Conservation (phyloP, 2,329 filamentous ascomycete genomes). For the Thermoascus crustaceus region DNA sequence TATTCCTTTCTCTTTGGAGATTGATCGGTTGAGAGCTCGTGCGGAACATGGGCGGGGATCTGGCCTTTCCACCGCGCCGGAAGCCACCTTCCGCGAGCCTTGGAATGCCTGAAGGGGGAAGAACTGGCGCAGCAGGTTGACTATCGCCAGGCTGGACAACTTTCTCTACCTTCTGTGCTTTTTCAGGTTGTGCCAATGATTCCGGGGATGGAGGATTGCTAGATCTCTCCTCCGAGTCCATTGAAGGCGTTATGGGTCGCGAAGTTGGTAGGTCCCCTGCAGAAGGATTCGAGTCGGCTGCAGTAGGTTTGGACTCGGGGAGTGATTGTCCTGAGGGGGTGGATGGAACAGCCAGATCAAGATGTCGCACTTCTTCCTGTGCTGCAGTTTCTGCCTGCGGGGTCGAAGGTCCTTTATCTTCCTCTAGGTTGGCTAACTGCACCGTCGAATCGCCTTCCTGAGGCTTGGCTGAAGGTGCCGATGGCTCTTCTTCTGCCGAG, state of each 20-base stretch:
- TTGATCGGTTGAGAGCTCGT: conserved; percentile 45
- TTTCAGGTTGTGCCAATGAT: conserved; percentile 5
- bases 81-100: conserved; percentile 29
- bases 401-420: conserved; percentile 11
- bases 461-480: conserved; percentile 12
- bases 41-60: conserved; percentile 42
- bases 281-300: conserved; percentile 7
- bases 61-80: conserved; percentile 28
- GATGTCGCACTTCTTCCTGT: conserved; percentile 50
- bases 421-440: conserved; percentile 10
- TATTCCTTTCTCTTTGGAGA: conserved; percentile 21
- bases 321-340: conserved; percentile 16
- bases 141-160: conserved; percentile 4
- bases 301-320: conserved; percentile 1
- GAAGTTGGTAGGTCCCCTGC: conserved; percentile 6
- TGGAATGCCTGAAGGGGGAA: conserved; percentile 31
- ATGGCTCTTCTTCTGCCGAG: conserved; percentile 8
- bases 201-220: conserved; percentile 10
- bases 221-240: conserved; percentile 7
- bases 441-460: conserved; percentile 15
- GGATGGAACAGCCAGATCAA: conserved; percentile 49
- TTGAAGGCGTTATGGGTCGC: conserved; percentile 5
- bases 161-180: conserved; percentile 11
- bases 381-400: conserved; percentile 22
- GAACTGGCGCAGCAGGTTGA: conserved; percentile 17